Conservation (phyloP, 1,284 basidiomycete genomes). For the Termitomyces sp. region DNA sequence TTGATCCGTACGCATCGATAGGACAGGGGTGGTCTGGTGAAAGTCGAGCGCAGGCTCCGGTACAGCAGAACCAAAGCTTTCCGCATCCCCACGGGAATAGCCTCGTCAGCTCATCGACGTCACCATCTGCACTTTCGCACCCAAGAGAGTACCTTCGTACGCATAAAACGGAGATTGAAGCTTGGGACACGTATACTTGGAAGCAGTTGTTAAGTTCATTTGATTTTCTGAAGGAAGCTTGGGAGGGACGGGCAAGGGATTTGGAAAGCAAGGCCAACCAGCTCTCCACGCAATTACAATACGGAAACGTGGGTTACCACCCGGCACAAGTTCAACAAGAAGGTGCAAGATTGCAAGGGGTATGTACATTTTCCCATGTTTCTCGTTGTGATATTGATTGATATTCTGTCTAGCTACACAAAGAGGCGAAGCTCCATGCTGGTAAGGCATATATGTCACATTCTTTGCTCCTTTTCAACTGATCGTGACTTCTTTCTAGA, state of each 20-base stretch:
- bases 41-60: slow-evolving; percentile 20
- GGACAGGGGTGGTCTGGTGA: slow-evolving; percentile 33
- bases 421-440: slow-evolving; percentile 43
- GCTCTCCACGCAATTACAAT: slow-evolving; percentile 38
- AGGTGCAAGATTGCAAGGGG: slow-evolving; percentile 41
- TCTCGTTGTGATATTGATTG: slow-evolving; percentile 5
- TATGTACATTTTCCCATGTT: slow-evolving; percentile 24
- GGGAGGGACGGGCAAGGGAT: slow-evolving; percentile 46
- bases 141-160: slow-evolving; percentile 51
- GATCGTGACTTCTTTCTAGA: slow-evolving; percentile 28
- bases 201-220: slow-evolving; percentile 49
- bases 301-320: slow-evolving; percentile 33
- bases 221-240: slow-evolving; percentile 47
- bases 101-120: slow-evolving; percentile 15
- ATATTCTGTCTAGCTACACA: slow-evolving; percentile 36
- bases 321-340: slow-evolving; percentile 46
- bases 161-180: slow-evolving; percentile 50
- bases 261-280: slow-evolving; percentile 35
- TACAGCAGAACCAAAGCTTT: slow-evolving; percentile 15
- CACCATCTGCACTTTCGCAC: slow-evolving; percentile 39
- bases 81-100: slow-evolving; percentile 11
- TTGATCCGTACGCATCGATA: slow-evolving; percentile 48
- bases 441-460: slow-evolving; percentile 30
- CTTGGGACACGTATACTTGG: slow-evolving; percentile 55
- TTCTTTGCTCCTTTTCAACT: not conserved